Percentiles rank a stretch among this genome's conserved stretches.
Conservation (phyloP, 805 yeast genomes). For the Barnettozyma salicaria region DNA sequence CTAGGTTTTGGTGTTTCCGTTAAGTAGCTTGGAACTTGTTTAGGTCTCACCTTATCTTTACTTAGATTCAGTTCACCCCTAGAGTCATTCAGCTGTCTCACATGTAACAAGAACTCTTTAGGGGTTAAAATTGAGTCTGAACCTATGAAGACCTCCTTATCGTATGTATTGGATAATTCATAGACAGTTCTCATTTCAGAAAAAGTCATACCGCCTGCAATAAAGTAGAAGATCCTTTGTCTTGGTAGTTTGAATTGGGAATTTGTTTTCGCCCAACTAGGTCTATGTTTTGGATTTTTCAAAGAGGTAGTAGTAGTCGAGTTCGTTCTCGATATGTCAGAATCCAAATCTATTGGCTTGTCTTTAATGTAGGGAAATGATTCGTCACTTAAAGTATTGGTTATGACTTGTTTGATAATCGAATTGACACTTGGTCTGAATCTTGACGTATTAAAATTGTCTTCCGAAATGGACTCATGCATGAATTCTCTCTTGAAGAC, state of each 20-base stretch:
- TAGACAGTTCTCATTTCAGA: slow-evolving; percentile 74
- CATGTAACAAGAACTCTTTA: slow-evolving; percentile 31
- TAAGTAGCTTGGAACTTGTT: slow-evolving; percentile 34
- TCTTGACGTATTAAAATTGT: slow-evolving; percentile 56
- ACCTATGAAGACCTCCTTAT: slow-evolving; percentile 77
- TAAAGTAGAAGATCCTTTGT: slow-evolving; percentile 71
- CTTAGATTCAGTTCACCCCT: slow-evolving; percentile 39
- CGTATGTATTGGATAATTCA: slow-evolving; percentile 54
- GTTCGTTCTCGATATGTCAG: slow-evolving; percentile 27
- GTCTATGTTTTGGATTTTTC: slow-evolving; percentile 65
- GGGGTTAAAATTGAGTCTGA: slow-evolving; percentile 69
- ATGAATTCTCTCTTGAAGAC: slow-evolving; percentile 41
- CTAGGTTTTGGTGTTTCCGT: slow-evolving; percentile 6
- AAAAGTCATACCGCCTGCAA: slow-evolving; percentile 86
- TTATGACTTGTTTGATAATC: slow-evolving; percentile 46
- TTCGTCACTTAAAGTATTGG: slow-evolving; percentile 48
- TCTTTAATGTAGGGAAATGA: slow-evolving; percentile 72
- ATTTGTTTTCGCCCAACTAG: slow-evolving; percentile 63
- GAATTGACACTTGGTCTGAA: slow-evolving; percentile 64
- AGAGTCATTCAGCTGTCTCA: slow-evolving; percentile 31
- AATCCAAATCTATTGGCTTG: slow-evolving; percentile 50
- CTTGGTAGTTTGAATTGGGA: slow-evolving; percentile 34
- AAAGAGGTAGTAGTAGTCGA: slow-evolving; percentile 43
- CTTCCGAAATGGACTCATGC: slow-evolving; percentile 44
- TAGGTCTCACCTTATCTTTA: slow-evolving; percentile 31